Base-by-base conservation (phyloP, 2,329 filamentous ascomycete species). In the Penicillium sumatraense region DNA sequence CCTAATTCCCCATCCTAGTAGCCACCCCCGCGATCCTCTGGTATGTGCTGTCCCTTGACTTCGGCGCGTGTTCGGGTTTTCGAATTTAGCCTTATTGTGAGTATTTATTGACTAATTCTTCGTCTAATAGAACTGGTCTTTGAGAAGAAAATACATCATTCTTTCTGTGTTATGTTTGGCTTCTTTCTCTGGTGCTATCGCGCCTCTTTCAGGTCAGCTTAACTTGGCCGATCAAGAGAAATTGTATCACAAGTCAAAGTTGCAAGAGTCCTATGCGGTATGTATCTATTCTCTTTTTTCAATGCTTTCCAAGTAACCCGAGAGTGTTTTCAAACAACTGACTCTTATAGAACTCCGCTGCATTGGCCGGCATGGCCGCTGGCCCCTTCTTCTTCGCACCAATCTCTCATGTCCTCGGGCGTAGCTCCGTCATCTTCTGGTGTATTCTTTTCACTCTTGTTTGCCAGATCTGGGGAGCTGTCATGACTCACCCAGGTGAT, bases 371-470 rank as follows among this genome's bases (percentile, higher is more conserved):
- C n/a, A 65, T 76, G 51, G 72, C 71, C 5, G 67, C 67, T 1
- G 75, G 75, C 2, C 71, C 71, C 2, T 74, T 76, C 52, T 69
- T 78, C 53, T 71, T 73, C 45, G 71, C 71, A 10, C 75, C 75
- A 0, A 58, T 77, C 4, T 69, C 72, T 1, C 64, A 69, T 48
- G 62, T 67, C 5, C 60, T 76, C 14, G 75, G 75, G 23, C 71
- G 74, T 31, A 71, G 70, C 49, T 70, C 73, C 2, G 64, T 73
- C 23, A 75, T 77, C 16, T 72, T 78, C 60, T 77, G 72, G 71
- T 72, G 69, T 36, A 47, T 77, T 8, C 56, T 77, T 10, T 69
- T 61, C n/a, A 66, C 66, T 13, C 59, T 77, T 4, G 61, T 64
- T 20, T 69, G 69, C 35, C 70, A 75, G 51, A 62, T 77, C 27